Evolutionary conservation across 2,329 filamentous ascomycete genomes (phyloP).

Genomic region (Alternaria sp.): DNA sequence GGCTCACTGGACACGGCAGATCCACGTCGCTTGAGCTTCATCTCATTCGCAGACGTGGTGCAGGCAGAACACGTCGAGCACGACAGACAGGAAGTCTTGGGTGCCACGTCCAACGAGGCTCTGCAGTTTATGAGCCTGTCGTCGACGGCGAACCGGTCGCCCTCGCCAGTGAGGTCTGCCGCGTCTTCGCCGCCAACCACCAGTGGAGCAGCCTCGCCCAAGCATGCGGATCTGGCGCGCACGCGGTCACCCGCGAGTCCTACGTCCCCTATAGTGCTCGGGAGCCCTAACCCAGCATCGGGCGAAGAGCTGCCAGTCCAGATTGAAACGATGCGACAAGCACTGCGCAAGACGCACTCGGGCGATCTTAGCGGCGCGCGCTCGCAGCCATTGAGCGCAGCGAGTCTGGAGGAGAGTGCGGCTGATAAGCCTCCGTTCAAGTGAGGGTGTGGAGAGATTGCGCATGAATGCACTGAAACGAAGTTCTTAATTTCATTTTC

Average conservation of each 20-base stretch:
- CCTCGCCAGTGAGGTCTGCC: constrained; percentile 82
- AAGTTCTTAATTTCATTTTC: constrained; percentile 13
- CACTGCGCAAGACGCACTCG: constrained; percentile 83
- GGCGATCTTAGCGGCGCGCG: constrained; percentile 70
- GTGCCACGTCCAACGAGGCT: constrained; percentile 61
- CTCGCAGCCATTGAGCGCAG: constrained; percentile 52
- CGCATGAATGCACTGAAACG: constrained; percentile 3
- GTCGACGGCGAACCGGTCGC: constrained; percentile 71
- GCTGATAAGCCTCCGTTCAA: constrained; percentile 46
- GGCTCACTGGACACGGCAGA: constrained; percentile 80
- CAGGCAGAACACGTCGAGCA: constrained; percentile 79
- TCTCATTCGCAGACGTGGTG: constrained; percentile 95
- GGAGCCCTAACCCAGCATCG: constrained; percentile 63
- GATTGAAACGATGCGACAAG: constrained; percentile 94
- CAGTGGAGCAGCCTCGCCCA: constrained; percentile 78
- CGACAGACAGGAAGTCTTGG: constrained; percentile 56
- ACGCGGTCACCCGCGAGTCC: constrained; percentile 68
- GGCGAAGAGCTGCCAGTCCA: constrained; percentile 80
- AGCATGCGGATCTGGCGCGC: constrained; percentile 73
- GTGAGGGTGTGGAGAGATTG: constrained; percentile 15
- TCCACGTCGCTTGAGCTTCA: constrained; percentile 87
- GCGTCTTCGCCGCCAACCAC: constrained; percentile 79
- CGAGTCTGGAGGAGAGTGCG: constrained; percentile 49
- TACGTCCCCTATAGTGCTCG: constrained; percentile 56
- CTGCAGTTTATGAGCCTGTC: constrained; percentile 74